Base-by-base conservation (phyloP, 2,329 filamentous ascomycete species). In the Arthroderma sp. region DNA sequence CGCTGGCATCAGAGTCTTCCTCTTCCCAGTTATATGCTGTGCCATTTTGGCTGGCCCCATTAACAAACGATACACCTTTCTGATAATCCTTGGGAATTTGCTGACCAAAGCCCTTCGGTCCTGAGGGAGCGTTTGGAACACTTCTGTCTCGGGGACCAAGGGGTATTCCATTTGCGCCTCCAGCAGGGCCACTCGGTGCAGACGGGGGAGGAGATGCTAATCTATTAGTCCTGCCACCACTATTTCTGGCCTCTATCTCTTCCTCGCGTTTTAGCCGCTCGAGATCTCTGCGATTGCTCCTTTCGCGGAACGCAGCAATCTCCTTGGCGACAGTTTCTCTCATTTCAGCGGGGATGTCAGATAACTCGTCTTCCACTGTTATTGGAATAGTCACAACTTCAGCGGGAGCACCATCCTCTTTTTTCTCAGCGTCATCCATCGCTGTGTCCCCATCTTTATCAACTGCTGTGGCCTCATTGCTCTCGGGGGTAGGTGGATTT, bases 341-440 rank as follows among this genome's bases (percentile, higher is more conserved):
- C 86, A 94, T 93, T 60, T 96, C 91, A 1, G 85, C 82, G 0
- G 91, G 91, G 40, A 98, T 95, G 56, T 98, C 91, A 15, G 88
- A 82, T 38, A 98, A 72, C 58, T 98, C 91, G 57, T 98, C 93
- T 50, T 98, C 91, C 43, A 83, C 77, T 1, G 81, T 80, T 30
- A 94, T 73, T 3, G 87, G 82, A 47, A 96, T 94, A 47, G 88
- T 94, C 51, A 94, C 81, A 34, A 95, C 81, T 62, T 94, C 87
- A 4, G 85, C 80, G 44, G 78, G 77, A 36, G 66, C 65, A 31
- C 79, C 78, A 34, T 77, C 78, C 33, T 71, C 69, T 28, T 71
- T 65, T 10, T 63, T 61, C 0, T 72, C 74, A 11, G 60, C 65
- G 49, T 84, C 81, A 39, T 73, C 73, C 85, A 89, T 91, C 4